Conservation (phyloP, 768 basidiomycete genomes). For the Holtermannia corniformis region DNA sequence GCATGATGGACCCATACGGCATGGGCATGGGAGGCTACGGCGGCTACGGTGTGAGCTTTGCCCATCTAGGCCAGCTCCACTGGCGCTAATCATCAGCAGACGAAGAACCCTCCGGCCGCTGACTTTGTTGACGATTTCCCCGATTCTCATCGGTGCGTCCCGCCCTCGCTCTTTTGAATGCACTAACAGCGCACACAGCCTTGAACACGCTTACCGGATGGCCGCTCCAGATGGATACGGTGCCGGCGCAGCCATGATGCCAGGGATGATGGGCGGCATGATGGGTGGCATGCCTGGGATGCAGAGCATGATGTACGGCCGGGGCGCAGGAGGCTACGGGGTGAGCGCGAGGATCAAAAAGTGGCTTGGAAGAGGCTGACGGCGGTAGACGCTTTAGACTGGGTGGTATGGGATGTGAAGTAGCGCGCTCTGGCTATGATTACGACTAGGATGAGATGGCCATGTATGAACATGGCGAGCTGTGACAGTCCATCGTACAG, state of each 20-base stretch:
- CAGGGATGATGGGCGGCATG: neutral
- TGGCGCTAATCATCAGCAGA: neutral
- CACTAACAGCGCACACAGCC: neutral
- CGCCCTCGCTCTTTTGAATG: neutral
- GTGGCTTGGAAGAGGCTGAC: neutral
- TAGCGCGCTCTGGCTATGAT: too few relatives aligned
- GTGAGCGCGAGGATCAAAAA: neutral
- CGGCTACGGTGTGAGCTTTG: neutral
- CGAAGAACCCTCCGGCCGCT: neutral
- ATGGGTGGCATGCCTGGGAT: neutral
- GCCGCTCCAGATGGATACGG: neutral
- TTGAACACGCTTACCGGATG: neutral
- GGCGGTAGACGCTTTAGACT: neutral
- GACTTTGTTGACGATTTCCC: neutral
- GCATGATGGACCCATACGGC: neutral
- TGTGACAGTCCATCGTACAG: too few relatives aligned
- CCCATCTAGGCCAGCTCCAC: neutral
- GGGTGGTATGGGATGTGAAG: neutral
- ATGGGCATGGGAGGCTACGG: neutral
- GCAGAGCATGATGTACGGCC: neutral
- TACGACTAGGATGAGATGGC: too few relatives aligned
- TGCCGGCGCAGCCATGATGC: neutral
- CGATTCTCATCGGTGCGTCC: neutral
- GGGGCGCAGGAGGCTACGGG: neutral
- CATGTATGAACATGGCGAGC: too few relatives aligned